Evolutionary conservation across 75 land plant species (phyloP), one percentile per base, ranked within the genome.

Genomic region (Picea glauca): DNA sequence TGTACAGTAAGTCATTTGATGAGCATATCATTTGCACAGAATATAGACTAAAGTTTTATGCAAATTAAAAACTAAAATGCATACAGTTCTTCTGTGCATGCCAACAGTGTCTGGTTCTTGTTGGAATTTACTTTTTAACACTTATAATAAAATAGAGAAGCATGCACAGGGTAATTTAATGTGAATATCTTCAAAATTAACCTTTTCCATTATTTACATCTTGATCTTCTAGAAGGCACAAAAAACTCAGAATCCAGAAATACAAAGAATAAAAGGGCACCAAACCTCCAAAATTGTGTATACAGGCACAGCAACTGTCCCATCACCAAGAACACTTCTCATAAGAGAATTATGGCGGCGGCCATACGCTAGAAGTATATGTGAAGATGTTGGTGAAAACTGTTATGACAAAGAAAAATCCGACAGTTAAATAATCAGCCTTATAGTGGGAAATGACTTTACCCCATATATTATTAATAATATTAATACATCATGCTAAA

Each of bases 341-440:
- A 96, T 87, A 58, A 96, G 91, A 62, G 99, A 94, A 81, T 83
- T 87, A 76, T 96, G 99, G 21, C 99, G 97, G 3, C 99, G 91
- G 8, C 99, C 99, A 89, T 96, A 96, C 15, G 97, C 93, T 62
- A 96, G 82, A 65, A 96, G 83, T 78, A 96, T 74, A 78, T 96
- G 94, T 72, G 91, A 94, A 11, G 99, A 94, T 11, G 99, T 92
- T 15, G 99, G 99, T 61, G 99, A 96, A 81, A 96, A 96, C 99
- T 96, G 91, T 82, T 58, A 83, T 33, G 78, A 14, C 66, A 23
- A 72, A 65, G 3, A 33, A 12, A 30, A 23, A 76, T 38, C 50
- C 18, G 56, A 58, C 5, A 56, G 80, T 77, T 40, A 40, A 38
- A n/a, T 14, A 78, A 35, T 58, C 20, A 23, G 80, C 23, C n/a